Evolutionary conservation across 169 alveolate species (phyloP).

Genomic region (Cryptosporidium xiaoi): DNA sequence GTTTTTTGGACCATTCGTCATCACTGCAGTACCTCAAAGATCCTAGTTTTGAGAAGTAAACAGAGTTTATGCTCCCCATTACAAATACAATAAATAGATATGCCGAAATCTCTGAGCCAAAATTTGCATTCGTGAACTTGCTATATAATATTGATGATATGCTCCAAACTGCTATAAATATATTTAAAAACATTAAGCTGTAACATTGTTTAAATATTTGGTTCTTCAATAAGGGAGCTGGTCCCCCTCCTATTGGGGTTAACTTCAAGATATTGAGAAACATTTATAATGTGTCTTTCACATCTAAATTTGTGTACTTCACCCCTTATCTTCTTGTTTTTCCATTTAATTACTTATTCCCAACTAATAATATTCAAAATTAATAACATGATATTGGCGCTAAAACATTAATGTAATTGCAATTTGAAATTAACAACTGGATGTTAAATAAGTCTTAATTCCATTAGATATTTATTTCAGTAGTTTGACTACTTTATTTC

Average conservation of each 20-base stretch:
- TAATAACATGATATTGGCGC: background rate
- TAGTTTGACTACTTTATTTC: no score
- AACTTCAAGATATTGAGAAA: slow-evolving; percentile 42
- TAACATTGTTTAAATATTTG: slow-evolving; percentile 56
- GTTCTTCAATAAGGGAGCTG: slow-evolving; percentile 69
- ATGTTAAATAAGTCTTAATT: no score
- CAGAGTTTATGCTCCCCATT: slow-evolving; percentile 61
- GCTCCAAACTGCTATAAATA: slow-evolving; percentile 61
- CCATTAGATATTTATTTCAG: no score
- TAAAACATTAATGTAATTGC: no score
- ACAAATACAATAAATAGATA: slow-evolving; percentile 54
- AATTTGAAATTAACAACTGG: no score
- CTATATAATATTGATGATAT: slow-evolving; percentile 65
- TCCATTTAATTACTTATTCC: background rate
- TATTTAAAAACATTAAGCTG: slow-evolving; percentile 61
- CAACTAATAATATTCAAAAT: background rate
- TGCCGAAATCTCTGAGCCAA: slow-evolving; percentile 68
- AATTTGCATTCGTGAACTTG: slow-evolving; percentile 48
- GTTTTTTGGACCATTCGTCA: slow-evolving; percentile 49
- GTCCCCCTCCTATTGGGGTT: slow-evolving; percentile 73
- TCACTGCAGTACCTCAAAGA: slow-evolving; percentile 68
- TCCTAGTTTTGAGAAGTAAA: slow-evolving; percentile 60
- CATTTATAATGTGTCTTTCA: background rate
- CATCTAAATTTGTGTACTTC: background rate
- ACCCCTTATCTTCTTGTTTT: background rate